Base-by-base conservation (phyloP, 495 filamentous ascomycete species). In the Talaromyces trachyspermus region DNA sequence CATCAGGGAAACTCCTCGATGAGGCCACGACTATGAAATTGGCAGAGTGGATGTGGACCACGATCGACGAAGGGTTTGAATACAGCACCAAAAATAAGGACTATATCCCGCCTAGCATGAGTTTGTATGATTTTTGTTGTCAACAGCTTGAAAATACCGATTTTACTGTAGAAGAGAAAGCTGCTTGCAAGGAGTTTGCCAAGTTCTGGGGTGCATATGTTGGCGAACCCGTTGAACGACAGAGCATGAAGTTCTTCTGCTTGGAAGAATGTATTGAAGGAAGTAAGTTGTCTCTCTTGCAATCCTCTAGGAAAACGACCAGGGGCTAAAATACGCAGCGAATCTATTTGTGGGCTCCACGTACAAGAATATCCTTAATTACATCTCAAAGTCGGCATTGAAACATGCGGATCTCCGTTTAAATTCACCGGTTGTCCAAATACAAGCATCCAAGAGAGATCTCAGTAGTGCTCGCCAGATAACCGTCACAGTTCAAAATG, bases 201-300 rank as follows among this genome's bases (percentile, higher is more conserved):
- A 77, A 82, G 45, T 71, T 87, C 43, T 98, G 92, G 92, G 91
- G 91, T 2, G 78, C 81, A 3, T 95, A 92, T 62, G 83, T 95
- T 17, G 92, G 92, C 8, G 87, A 85, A 37, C 73, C 79, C 14
- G 73, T 95, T 35, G 70, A 76, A 46, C 77, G 61, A 35, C 92
- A 98, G 56, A 95, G 89, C 62, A 58, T 98, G 46, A 92, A 84
- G 59, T 95, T 88, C 65, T 94, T 96, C 55, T 91, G 84, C 75
- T 59, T 98, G n/a, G 92, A 98, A 63, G 89, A 96, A 65, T 89
- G 85, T 49, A 82, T 95, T 55, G 90, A 94, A 56, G 90, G 89
- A 39, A 83, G 87, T 86, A 62, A 60, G 80, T 72, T 30, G n/a
- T 40, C 35, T 32, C 45, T 25, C 19, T 12, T 27, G 12, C 46